Evolutionary conservation across 1,139 yeast species (phyloP).

Genomic region (Suhomyces chickasaworum): DNA sequence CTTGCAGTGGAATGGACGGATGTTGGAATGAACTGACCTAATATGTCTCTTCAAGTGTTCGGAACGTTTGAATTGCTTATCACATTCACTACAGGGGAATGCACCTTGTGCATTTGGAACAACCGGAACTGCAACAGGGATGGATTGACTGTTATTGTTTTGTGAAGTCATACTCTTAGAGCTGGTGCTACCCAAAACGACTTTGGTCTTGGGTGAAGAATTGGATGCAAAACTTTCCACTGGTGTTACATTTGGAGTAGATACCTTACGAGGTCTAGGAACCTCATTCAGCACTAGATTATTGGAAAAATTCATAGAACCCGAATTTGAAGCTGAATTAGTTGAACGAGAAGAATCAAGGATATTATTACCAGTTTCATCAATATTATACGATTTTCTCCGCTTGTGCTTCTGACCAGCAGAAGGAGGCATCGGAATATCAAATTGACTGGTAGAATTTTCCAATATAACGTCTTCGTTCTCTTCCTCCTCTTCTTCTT

Average conservation of each 20-base stretch:
- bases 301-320: not conserved
- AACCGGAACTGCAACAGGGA: constrained; percentile 11
- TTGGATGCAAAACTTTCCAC: constrained; percentile 4
- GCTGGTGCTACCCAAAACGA: constrained; percentile 3
- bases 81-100: constrained; percentile 50
- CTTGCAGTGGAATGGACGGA: constrained; percentile 51
- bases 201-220: constrained; percentile 5
- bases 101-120: constrained; percentile 23
- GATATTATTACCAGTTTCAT: constrained; percentile 4
- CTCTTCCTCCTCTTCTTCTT: constrained; percentile 13
- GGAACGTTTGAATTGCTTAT: constrained; percentile 48
- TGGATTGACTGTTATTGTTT: not conserved
- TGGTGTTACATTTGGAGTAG: constrained; percentile 3
- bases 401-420: constrained; percentile 19
- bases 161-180: not conserved
- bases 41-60: constrained; percentile 53
- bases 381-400: constrained; percentile 15
- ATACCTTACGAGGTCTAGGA: constrained; percentile 7
- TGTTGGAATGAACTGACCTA: constrained; percentile 51
- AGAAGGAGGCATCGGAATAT: constrained; percentile 6
- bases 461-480: constrained; percentile 7
- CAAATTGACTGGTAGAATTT: constrained; percentile 1
- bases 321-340: too few relatives aligned
- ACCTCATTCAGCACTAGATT: not conserved
- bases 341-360: not conserved